These are phyloP conservation scores for Dothideomycetes sp. DNA, from an alignment of 2,329 filamentous ascomycete species.

Conservation along the genomic window DNA sequence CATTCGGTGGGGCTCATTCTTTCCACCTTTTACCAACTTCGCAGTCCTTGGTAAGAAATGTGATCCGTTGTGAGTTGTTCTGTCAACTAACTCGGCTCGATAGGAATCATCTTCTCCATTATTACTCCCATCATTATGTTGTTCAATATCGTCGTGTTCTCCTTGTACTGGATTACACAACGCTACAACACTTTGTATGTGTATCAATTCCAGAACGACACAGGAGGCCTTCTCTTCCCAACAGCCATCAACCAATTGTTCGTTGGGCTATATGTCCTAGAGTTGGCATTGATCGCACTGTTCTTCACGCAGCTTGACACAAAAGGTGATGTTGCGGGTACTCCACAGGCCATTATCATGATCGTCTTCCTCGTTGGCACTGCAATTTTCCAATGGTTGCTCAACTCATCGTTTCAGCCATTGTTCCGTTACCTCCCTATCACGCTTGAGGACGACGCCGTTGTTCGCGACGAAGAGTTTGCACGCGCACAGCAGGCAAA, in stretches of 20 bases:
- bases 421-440: slow-evolving; percentile 85
- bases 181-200: slow-evolving; percentile 97
- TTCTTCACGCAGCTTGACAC: slow-evolving; percentile 69
- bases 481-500: slow-evolving; percentile 51
- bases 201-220: slow-evolving; percentile 79
- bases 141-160: slow-evolving; percentile 89
- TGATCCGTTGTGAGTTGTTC: too few species aligned
- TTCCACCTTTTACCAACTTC: slow-evolving; percentile 93
- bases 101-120: slow-evolving; percentile 74
- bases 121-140: slow-evolving; percentile 84
- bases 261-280: slow-evolving; percentile 89
- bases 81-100: too few species aligned
- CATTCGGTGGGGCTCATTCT: slow-evolving; percentile 86
- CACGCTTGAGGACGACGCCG: slow-evolving; percentile 90
- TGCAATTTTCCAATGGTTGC: slow-evolving; percentile 63
- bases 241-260: slow-evolving; percentile 96
- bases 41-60: too few species aligned
- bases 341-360: slow-evolving; percentile 77
- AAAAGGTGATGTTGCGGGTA: slow-evolving; percentile 47
- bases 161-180: slow-evolving; percentile 85
- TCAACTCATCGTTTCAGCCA: slow-evolving; percentile 77
- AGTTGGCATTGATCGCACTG: slow-evolving; percentile 77
- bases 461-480: slow-evolving; percentile 82
- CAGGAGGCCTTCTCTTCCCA: slow-evolving; percentile 84
- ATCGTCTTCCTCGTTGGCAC: slow-evolving; percentile 65